phyloP scores from a whole-genome alignment of 495 filamentous ascomycete genomes.

The Lichenothelia convexa region DNA sequence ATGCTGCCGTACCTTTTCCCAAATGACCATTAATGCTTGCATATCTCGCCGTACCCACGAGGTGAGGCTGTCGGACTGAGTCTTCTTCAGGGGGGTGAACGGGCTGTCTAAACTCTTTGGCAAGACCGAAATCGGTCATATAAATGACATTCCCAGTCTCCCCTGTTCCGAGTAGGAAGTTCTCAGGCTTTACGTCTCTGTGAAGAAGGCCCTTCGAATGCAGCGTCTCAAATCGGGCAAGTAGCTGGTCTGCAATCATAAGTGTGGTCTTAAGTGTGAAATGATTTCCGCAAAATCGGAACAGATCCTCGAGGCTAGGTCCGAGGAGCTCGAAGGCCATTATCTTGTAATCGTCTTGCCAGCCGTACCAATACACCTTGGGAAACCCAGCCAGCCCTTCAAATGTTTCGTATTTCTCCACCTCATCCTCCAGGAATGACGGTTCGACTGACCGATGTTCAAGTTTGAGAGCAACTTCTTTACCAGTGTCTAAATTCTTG shows the following conservation, averaged over 20 bases:
- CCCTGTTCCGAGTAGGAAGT: conserved; percentile 20
- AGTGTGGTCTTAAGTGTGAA: conserved; percentile 11
- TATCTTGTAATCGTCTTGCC: conserved; percentile 5
- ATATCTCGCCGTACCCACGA: conserved; percentile 10
- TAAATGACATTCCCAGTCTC: conserved; percentile 19
- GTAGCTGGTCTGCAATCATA: conserved; percentile 7
- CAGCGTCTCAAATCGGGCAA: conserved; percentile 18
- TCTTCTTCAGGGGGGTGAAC: neutral
- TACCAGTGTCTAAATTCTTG: neutral
- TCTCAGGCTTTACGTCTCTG: conserved; percentile 23
- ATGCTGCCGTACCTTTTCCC: conserved; percentile 13
- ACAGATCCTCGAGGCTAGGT: conserved; percentile 8
- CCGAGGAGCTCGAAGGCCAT: conserved; percentile 11
- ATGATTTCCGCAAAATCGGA: conserved; percentile 6
- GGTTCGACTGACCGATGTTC: conserved; percentile 4
- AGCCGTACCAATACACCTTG: conserved; percentile 8
- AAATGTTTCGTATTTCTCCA: conserved; percentile 6
- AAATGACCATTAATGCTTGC: conserved; percentile 20
- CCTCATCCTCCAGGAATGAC: conserved; percentile 4
- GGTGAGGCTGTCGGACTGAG: conserved; percentile 1
- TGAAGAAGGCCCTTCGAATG: conserved; percentile 20
- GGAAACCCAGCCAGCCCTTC: conserved; percentile 3
- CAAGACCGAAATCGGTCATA: conserved; percentile 10
- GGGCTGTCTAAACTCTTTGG: conserved; percentile 4
- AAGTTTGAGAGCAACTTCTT: conserved; percentile 7